phyloP scores from a whole-genome alignment of 2,329 filamentous ascomycete genomes.

The Alternaria arborescens region DNA sequence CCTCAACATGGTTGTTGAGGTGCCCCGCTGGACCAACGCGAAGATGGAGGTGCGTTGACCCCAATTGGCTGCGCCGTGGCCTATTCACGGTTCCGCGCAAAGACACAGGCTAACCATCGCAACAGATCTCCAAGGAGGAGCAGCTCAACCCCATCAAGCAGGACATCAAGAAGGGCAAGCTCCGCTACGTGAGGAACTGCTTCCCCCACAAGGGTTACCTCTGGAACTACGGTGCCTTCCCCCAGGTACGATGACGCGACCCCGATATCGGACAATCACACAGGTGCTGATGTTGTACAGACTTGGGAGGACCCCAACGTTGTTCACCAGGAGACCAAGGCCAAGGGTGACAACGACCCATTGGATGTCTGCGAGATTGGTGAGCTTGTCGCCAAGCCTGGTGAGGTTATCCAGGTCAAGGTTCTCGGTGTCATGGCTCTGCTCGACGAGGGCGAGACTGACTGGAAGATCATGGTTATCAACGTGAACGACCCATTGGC shows the following conservation, averaged over 20 bases:
- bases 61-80: slow-evolving; percentile 14
- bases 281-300: slow-evolving; percentile 59
- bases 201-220: slow-evolving; percentile 99
- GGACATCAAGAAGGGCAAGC: slow-evolving; percentile 99
- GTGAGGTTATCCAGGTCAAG: slow-evolving; percentile 99
- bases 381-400: slow-evolving; percentile 93
- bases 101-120: slow-evolving; percentile 28
- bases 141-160: slow-evolving; percentile 99
- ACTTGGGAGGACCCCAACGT: slow-evolving; percentile 99
- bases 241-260: slow-evolving; percentile 71
- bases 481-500: slow-evolving; percentile 97
- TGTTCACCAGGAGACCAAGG: slow-evolving; percentile 98
- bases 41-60: slow-evolving; percentile 87
- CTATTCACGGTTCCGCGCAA: neutral
- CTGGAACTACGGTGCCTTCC: slow-evolving; percentile 99
- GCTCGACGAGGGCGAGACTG: slow-evolving; percentile 98
- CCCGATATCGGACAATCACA: slow-evolving; percentile 38
- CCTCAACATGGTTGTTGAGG: slow-evolving; percentile 99
- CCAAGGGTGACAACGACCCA: slow-evolving; percentile 99
- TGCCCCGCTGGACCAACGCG: slow-evolving; percentile 98
- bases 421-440: slow-evolving; percentile 99
- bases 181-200: slow-evolving; percentile 99
- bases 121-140: slow-evolving; percentile 97
- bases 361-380: slow-evolving; percentile 99
- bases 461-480: slow-evolving; percentile 99